Evolutionary conservation across 2,329 filamentous ascomycete genomes (phyloP).

Genomic region (Fusarium coffeatum): DNA sequence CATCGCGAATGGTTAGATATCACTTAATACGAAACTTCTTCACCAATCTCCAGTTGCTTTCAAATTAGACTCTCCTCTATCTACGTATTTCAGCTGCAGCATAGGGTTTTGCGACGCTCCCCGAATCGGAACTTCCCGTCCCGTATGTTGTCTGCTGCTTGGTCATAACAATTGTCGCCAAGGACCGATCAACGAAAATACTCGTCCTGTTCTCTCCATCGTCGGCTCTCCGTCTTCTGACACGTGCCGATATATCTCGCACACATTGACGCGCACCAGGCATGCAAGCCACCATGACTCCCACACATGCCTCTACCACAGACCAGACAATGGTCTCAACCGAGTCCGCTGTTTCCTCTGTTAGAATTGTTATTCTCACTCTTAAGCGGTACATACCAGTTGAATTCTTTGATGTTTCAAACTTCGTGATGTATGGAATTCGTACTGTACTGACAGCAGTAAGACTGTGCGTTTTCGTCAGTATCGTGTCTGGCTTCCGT

Average conservation of each 20-base stretch:
- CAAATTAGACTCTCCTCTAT: background rate
- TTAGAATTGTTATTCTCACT: rapidly evolving
- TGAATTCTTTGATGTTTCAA: background rate
- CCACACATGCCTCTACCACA: background rate
- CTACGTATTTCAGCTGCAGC: no score
- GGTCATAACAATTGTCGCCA: background rate
- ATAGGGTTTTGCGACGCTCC: background rate
- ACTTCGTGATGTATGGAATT: background rate
- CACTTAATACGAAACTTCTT: no score
- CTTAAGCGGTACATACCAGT: background rate
- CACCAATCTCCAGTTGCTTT: no score
- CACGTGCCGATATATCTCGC: background rate
- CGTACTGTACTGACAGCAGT: background rate
- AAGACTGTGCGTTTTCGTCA: background rate
- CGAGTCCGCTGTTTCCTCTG: background rate
- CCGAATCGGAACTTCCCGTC: background rate
- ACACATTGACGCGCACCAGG: slow-evolving; percentile 12
- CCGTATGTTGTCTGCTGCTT: background rate
- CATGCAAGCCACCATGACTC: slow-evolving; percentile 26
- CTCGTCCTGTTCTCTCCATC: background rate
- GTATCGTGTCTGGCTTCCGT: no score
- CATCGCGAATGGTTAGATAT: no score
- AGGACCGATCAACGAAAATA: background rate
- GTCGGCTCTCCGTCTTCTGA: rapidly evolving
- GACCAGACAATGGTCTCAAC: slow-evolving; percentile 3